Percentiles rank a stretch among this genome's conserved stretches.
Conservation (phyloP, 305 asterid species). For the Nicotiana rustica region DNA sequence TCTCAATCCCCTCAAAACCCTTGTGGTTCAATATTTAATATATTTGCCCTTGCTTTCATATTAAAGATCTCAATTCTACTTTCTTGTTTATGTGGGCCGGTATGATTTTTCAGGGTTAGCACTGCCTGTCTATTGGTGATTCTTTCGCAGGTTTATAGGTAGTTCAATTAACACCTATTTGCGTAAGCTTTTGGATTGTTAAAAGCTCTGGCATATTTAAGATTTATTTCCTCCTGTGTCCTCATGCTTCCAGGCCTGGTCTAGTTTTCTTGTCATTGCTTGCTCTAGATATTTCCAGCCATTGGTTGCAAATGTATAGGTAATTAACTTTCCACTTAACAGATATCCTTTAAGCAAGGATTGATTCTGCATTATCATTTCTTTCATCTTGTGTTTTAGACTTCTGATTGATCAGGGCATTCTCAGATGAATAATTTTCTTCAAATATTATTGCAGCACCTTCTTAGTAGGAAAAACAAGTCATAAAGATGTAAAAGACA, state of each 20-base stretch:
- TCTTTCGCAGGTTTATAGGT: conserved; percentile 97
- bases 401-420: not conserved
- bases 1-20: conserved; percentile 36
- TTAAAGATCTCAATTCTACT: conserved; percentile 33
- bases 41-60: not conserved
- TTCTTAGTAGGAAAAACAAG: conserved; percentile 88
- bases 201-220: conserved; percentile 21
- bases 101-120: conserved; percentile 71
- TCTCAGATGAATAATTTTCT: conserved; percentile 21
- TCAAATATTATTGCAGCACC: conserved; percentile 55
- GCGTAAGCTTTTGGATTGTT: conserved; percentile 2
- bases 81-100: conserved; percentile 10
- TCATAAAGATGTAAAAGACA: conserved; percentile 88
- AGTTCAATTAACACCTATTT: conserved; percentile 34
- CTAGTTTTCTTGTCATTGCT: conserved; percentile 59
- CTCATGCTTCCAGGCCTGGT: conserved; percentile 51
- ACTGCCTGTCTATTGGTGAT: conserved; percentile 94
- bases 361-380: conserved; percentile 15
- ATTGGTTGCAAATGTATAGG: conserved; percentile 99
- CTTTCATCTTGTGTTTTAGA: not conserved
- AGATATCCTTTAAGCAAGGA: not conserved
- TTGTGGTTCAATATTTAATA: conserved; percentile 31
- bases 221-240: conserved; percentile 15
- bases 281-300: conserved; percentile 92
- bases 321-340: conserved; percentile 38